A percentile compares a stretch with the other conserved stretches of the same genome.
phyloP scores from a whole-genome alignment of 352 stramenopile genomes.

The Globisporangium cylindrosporum region DNA sequence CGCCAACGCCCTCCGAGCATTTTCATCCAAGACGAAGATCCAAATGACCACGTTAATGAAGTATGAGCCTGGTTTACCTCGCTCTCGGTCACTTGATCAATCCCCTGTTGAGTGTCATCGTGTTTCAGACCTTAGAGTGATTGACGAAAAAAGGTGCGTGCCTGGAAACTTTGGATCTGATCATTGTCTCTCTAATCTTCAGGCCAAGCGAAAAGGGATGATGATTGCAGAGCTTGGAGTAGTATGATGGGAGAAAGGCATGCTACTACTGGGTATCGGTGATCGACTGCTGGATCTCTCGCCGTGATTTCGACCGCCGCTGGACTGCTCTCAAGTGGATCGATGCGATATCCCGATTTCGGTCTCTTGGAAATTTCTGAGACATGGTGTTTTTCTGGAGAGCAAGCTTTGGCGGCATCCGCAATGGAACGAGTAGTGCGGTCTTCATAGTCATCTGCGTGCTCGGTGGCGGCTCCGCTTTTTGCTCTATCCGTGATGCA shows the following conservation, averaged over 20 bases:
- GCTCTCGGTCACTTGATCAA: background rate
- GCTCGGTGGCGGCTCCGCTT: background rate
- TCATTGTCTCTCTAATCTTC: background rate
- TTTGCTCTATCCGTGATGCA: background rate
- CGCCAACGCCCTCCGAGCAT: conserved; percentile 23
- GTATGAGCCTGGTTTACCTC: conserved; percentile 19
- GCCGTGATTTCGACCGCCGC: conserved; percentile 40
- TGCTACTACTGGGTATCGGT: conserved; percentile 24
- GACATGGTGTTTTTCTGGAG: background rate
- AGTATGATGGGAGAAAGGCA: background rate
- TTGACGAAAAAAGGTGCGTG: background rate
- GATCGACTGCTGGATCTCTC: conserved; percentile 24
- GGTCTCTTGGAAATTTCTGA: conserved; percentile 32
- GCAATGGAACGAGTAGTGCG: conserved; percentile 9
- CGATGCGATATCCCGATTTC: conserved; percentile 63
- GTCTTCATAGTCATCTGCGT: conserved; percentile 1
- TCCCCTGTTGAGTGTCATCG: background rate
- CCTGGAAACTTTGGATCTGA: background rate
- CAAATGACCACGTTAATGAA: conserved; percentile 24
- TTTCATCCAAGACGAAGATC: conserved; percentile 26
- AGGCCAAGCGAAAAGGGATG: background rate
- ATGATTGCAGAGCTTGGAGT: background rate
- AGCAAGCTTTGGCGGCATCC: conserved; percentile 13
- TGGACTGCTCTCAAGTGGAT: conserved; percentile 59
- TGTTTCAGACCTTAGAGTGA: background rate